Conservation (phyloP, 73 alveolate species). For the Paramecium sonneborni region DNA sequence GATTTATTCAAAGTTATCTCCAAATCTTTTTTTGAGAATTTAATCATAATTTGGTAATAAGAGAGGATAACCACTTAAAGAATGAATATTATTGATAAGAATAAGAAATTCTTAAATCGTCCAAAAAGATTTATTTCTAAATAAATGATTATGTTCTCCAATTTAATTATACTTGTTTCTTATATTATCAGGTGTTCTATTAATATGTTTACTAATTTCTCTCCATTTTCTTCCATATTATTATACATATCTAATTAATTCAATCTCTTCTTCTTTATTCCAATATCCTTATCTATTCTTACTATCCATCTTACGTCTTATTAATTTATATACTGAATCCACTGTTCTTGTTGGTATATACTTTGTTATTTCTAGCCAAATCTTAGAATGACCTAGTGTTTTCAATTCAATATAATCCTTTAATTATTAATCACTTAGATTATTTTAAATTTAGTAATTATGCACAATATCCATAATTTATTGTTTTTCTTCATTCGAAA, state of each 20-base stretch:
- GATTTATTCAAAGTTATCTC: not conserved
- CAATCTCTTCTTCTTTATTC: not conserved
- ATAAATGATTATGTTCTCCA: not conserved
- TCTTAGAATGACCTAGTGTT: not conserved
- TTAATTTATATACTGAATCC: not conserved
- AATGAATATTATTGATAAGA: not conserved
- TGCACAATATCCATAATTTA: not conserved
- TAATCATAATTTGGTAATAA: not conserved
- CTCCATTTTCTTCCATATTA: conserved; percentile 46
- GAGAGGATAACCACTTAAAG: not conserved
- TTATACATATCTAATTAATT: not conserved
- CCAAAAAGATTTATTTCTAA: conserved; percentile 10
- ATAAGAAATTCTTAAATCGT: not conserved
- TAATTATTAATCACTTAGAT: not conserved
- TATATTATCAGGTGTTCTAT: conserved; percentile 49
- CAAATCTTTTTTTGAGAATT: not conserved
- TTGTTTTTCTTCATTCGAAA: not conserved
- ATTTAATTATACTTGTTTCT: not conserved
- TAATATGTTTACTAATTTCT: conserved; percentile 17
- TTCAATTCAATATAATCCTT: not conserved
- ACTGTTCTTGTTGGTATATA: conserved; percentile 29
- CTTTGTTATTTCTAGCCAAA: conserved; percentile 12
- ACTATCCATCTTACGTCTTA: not conserved
- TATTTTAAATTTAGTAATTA: not conserved
- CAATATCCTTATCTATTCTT: not conserved